Percentiles rank a stretch among this genome's conserved stretches.
Evolutionary conservation across 2,329 filamentous ascomycete species (phyloP).

Genomic region (Tolypocladium guangdongense): DNA sequence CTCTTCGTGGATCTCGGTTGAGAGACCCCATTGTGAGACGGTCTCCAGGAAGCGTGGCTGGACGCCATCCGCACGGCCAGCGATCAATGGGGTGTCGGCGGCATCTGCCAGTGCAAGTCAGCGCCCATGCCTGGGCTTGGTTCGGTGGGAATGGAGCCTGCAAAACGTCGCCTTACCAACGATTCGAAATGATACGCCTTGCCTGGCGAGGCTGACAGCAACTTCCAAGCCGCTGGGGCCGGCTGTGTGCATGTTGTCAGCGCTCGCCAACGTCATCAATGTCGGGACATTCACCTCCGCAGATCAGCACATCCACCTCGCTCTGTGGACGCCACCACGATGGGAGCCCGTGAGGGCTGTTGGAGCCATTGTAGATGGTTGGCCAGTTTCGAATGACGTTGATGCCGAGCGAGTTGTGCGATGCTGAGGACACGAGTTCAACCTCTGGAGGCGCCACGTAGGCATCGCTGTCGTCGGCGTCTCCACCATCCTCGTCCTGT

Average conservation of each 20-base stretch:
- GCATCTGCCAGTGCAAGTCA: slow-evolving; percentile 11
- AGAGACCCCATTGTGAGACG: slow-evolving; percentile 8
- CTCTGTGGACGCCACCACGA: slow-evolving; percentile 14
- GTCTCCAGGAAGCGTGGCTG: slow-evolving; percentile 8
- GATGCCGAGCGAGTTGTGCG: slow-evolving; percentile 15
- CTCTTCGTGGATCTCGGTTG: slow-evolving; percentile 18
- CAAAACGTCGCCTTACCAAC: slow-evolving; percentile 12
- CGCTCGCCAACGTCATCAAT: too few relatives aligned
- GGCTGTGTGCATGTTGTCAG: slow-evolving; percentile 8
- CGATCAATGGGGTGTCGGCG: slow-evolving; percentile 12
- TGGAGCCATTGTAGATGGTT: slow-evolving; percentile 16
- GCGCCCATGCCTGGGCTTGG: too few relatives aligned
- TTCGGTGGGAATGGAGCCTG: too few relatives aligned
- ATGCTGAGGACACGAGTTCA: slow-evolving; percentile 13
- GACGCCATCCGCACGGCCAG: slow-evolving; percentile 18
- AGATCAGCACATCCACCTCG: slow-evolving; percentile 22
- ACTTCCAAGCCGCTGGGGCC: slow-evolving; percentile 20
- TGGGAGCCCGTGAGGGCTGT: slow-evolving; percentile 15
- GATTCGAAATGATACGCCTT: slow-evolving; percentile 22
- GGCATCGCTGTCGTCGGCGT: slow-evolving; percentile 4
- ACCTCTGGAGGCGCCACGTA: slow-evolving; percentile 13
- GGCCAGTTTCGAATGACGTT: slow-evolving; percentile 19
- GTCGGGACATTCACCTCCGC: slow-evolving; percentile 14
- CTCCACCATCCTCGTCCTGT: not conserved
- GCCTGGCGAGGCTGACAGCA: slow-evolving; percentile 17